Conservation (phyloP, 1,139 yeast species). For the Candida sojae region DNA sequence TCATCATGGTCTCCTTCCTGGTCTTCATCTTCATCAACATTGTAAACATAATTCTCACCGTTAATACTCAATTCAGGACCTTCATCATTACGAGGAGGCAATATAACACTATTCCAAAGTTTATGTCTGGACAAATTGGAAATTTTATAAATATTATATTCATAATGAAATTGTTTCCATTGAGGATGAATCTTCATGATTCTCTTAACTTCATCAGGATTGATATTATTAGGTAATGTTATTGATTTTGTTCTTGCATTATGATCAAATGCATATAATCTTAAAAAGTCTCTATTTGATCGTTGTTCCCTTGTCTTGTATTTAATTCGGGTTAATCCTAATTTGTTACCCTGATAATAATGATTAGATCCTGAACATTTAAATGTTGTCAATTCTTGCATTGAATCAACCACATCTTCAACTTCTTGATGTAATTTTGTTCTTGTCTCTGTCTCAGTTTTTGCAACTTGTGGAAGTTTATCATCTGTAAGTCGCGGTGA, state of each 20-base stretch:
- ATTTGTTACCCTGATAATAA: neutral
- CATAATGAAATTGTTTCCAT: slow-evolving; percentile 27
- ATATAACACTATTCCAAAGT: slow-evolving; percentile 50
- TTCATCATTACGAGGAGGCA: slow-evolving; percentile 47
- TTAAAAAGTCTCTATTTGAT: slow-evolving; percentile 45
- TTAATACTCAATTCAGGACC: slow-evolving; percentile 29
- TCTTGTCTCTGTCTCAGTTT: neutral
- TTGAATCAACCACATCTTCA: neutral
- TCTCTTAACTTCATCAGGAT: slow-evolving; percentile 11
- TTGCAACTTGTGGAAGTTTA: slow-evolving; percentile 15
- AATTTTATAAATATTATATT: slow-evolving; percentile 29
- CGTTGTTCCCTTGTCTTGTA: slow-evolving; percentile 48
- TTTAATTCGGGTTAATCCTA: neutral
- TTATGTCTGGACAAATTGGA: slow-evolving; percentile 45
- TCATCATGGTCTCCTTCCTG: too few species aligned
- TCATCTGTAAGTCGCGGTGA: slow-evolving; percentile 29
- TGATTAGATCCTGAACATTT: neutral
- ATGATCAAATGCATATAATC: slow-evolving; percentile 49
- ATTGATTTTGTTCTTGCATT: slow-evolving; percentile 26
- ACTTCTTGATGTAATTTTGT: neutral
- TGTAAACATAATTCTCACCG: slow-evolving; percentile 22
- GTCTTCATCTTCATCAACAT: slow-evolving; percentile 13
- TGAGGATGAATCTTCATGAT: slow-evolving; percentile 19
- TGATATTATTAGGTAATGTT: slow-evolving; percentile 13
- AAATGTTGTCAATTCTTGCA: slow-evolving; percentile 13